Evolutionary conservation across 1,284 basidiomycete genomes (phyloP).

Genomic region (Cerioporus squamosus): DNA sequence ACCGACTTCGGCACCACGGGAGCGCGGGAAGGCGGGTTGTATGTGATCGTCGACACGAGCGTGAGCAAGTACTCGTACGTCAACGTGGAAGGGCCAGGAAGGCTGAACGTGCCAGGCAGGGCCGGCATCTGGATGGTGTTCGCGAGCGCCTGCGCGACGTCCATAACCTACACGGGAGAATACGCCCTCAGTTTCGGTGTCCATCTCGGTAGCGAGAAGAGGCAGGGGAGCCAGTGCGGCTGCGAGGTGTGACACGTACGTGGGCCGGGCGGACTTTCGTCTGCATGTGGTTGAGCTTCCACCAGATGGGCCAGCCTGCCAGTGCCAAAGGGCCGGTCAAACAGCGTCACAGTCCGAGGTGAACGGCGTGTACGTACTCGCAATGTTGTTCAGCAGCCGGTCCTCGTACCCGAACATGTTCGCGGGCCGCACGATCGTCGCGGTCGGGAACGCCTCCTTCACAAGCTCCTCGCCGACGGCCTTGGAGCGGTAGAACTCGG

Average conservation of each 20-base stretch:
- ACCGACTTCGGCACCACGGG: slow-evolving; percentile 82
- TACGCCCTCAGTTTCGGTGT: background rate
- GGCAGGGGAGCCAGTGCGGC: background rate
- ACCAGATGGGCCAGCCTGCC: slow-evolving; percentile 90
- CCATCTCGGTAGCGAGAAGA: background rate
- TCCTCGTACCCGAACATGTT: slow-evolving; percentile 95
- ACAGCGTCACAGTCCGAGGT: slow-evolving; percentile 31
- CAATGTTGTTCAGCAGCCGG: slow-evolving; percentile 92
- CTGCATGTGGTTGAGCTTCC: slow-evolving; percentile 89
- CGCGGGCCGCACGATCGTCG: slow-evolving; percentile 90
- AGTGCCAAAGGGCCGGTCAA: background rate
- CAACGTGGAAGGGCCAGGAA: slow-evolving; percentile 90
- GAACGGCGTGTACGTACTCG: slow-evolving; percentile 59
- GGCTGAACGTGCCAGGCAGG: slow-evolving; percentile 73
- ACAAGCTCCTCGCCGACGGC: slow-evolving; percentile 91
- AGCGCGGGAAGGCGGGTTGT: slow-evolving; percentile 68
- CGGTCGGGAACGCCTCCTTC: slow-evolving; percentile 82
- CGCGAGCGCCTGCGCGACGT: slow-evolving; percentile 91
- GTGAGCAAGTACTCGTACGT: slow-evolving; percentile 87
- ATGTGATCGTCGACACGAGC: slow-evolving; percentile 82
- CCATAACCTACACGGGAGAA: slow-evolving; percentile 67
- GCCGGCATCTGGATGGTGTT: slow-evolving; percentile 74
- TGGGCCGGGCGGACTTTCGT: slow-evolving; percentile 92
- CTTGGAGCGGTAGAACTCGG: slow-evolving; percentile 89
- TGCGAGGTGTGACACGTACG: slow-evolving; percentile 52